These are phyloP conservation scores for Neospora caninum DNA, from an alignment of 169 alveolate genomes.

Conservation along the genomic window DNA sequence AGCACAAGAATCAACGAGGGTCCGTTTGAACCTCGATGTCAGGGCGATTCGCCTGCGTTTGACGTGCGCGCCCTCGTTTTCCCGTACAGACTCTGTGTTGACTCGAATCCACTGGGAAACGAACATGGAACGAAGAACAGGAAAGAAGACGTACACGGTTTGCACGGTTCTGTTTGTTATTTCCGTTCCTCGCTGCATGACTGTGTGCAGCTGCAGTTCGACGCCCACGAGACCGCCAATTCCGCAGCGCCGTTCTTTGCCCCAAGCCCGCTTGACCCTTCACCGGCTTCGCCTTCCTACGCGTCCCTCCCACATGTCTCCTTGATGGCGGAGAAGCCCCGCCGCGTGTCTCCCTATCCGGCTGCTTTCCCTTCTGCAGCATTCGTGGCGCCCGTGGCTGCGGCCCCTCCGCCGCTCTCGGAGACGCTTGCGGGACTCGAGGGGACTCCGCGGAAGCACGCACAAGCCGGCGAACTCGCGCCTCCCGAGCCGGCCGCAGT, in stretches of 20 bases:
- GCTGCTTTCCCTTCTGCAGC: neutral
- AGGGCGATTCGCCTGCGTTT: too few species aligned
- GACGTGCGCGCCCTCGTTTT: too few species aligned
- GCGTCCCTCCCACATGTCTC: neutral
- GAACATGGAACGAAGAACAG: too few species aligned
- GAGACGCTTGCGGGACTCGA: neutral
- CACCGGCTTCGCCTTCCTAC: neutral
- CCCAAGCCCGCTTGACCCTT: neutral
- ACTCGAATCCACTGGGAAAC: too few species aligned
- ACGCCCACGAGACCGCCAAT: neutral
- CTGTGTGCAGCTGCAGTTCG: neutral
- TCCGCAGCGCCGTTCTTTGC: neutral
- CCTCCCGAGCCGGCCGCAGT: neutral
- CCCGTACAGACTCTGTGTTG: too few species aligned
- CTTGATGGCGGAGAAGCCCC: neutral
- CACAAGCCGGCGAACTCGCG: neutral
- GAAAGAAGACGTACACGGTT: too few species aligned
- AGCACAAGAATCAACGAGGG: too few species aligned
- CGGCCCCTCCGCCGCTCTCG: neutral
- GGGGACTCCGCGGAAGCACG: neutral
- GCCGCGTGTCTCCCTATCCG: constrained; percentile 32
- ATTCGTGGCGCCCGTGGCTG: neutral
- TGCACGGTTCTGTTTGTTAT: too few species aligned
- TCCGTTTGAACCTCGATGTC: too few species aligned
- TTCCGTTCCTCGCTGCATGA: too few species aligned